Conservation (phyloP, 2,329 filamentous ascomycete genomes). For the Dactylellina haptotyla region DNA sequence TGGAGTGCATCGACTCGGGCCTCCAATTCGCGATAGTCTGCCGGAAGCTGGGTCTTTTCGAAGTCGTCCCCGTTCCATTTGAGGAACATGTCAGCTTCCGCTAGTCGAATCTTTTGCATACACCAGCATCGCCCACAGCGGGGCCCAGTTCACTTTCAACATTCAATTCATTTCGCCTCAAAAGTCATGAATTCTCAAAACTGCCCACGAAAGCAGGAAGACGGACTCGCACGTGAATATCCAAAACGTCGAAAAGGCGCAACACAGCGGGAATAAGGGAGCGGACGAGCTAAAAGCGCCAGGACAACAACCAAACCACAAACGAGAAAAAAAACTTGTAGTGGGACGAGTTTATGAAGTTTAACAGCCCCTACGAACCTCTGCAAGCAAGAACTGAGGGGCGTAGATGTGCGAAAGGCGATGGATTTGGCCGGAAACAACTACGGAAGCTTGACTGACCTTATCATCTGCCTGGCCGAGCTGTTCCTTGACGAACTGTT, state of each 20-base stretch:
- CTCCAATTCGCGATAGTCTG: conserved; percentile 98
- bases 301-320: too few relatives aligned
- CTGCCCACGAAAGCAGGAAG: conserved; percentile 13
- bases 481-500: conserved; percentile 98
- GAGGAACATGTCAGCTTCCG: conserved; percentile 54
- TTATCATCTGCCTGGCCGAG: conserved; percentile 94
- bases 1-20: conserved; percentile 98
- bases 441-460: conserved; percentile 64
- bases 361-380: conserved; percentile 47
- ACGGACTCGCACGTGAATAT: conserved; percentile 29
- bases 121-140: conserved; percentile 22
- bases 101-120: conserved; percentile 52
- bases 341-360: neutral
- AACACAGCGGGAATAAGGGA: too few relatives aligned
- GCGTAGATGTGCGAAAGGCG: conserved; percentile 50
- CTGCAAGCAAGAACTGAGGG: conserved; percentile 47
- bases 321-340: conserved; percentile 10
- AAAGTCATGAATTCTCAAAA: conserved; percentile 10
- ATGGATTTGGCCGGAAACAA: conserved; percentile 37
- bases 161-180: conserved; percentile 45
- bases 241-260: conserved; percentile 28
- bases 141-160: conserved; percentile 49
- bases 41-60: conserved; percentile 86
- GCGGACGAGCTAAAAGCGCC: too few relatives aligned
- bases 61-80: conserved; percentile 48